phyloP scores from a whole-genome alignment of 2,329 filamentous ascomycete species.

The Aspergillus pseudonomiae region DNA sequence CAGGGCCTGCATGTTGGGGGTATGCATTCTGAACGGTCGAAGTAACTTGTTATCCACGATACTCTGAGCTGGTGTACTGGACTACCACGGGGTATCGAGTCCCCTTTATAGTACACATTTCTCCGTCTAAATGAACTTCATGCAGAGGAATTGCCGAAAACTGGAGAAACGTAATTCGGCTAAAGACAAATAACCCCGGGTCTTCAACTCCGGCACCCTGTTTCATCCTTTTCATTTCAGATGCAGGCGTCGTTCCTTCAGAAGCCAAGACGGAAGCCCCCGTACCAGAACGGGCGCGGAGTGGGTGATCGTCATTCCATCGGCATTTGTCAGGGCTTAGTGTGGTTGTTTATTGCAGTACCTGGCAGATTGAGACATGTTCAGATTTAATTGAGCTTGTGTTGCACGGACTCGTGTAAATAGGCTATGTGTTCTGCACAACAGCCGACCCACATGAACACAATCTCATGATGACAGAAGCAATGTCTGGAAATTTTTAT shows the following conservation, averaged over 20 bases:
- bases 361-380: not conserved
- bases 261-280: constrained; percentile 7
- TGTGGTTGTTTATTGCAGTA: not conserved
- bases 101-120: not conserved
- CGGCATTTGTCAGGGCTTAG: not conserved
- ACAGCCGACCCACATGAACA: not conserved
- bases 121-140: not conserved
- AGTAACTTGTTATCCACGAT: not conserved
- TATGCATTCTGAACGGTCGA: constrained; percentile 6
- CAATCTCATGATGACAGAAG: too few relatives aligned
- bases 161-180: not conserved
- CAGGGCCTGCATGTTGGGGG: constrained; percentile 24
- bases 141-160: not conserved
- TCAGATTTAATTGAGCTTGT: not conserved
- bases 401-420: not conserved
- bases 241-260: not conserved
- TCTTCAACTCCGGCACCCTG: not conserved
- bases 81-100: not conserved
- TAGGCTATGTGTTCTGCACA: not conserved
- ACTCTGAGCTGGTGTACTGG: not conserved
- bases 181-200: not conserved
- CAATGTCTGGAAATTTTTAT: not conserved
- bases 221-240: not conserved
- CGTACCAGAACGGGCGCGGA: constrained; percentile 18
- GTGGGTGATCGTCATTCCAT: constrained; percentile 20